A percentile compares a stretch with the other conserved stretches of the same genome.
Evolutionary conservation across 805 yeast species (phyloP).

Genomic region (Wickerhamomyces xylosicus): DNA sequence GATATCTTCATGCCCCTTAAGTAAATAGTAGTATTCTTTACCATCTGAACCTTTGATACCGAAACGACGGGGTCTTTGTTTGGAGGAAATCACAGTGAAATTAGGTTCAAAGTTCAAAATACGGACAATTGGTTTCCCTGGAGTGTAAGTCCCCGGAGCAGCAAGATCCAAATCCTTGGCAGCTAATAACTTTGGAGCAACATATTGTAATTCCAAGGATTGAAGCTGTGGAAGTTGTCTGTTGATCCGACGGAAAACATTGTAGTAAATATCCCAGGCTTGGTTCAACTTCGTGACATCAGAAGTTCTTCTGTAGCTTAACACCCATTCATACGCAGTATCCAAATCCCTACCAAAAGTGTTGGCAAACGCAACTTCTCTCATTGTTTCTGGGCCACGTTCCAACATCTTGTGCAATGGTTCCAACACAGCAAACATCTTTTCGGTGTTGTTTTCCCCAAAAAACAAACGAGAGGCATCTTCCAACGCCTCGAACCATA

Average conservation of each 20-base stretch:
- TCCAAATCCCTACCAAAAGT: slow-evolving; percentile 88
- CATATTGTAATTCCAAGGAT: slow-evolving; percentile 82
- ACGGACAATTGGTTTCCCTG: slow-evolving; percentile 69
- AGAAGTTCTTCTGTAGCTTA: slow-evolving; percentile 72
- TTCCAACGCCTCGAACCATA: slow-evolving; percentile 96
- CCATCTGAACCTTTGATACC: slow-evolving; percentile 85
- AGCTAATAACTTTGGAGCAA: slow-evolving; percentile 78
- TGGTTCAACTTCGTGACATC: slow-evolving; percentile 86
- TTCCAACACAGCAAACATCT: slow-evolving; percentile 85
- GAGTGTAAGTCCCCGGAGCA: slow-evolving; percentile 86
- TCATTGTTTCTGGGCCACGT: slow-evolving; percentile 81
- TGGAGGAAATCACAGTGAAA: slow-evolving; percentile 81
- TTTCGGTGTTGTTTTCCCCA: slow-evolving; percentile 90
- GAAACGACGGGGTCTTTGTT: slow-evolving; percentile 88
- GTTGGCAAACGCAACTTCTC: slow-evolving; percentile 87
- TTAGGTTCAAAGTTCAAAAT: slow-evolving; percentile 74
- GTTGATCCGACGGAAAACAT: slow-evolving; percentile 84
- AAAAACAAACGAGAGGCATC: slow-evolving; percentile 91
- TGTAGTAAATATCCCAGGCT: slow-evolving; percentile 96
- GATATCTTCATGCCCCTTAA: slow-evolving; percentile 97
- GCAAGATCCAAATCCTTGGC: slow-evolving; percentile 79
- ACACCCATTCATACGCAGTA: slow-evolving; percentile 91
- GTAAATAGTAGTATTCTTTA: slow-evolving; percentile 66
- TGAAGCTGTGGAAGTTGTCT: slow-evolving; percentile 83
- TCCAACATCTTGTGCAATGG: slow-evolving; percentile 82